A percentile compares a stretch with the other conserved stretches of the same genome.
phyloP scores from a whole-genome alignment of 1,139 yeast species.

The Lodderomyces oxycetoniae region DNA sequence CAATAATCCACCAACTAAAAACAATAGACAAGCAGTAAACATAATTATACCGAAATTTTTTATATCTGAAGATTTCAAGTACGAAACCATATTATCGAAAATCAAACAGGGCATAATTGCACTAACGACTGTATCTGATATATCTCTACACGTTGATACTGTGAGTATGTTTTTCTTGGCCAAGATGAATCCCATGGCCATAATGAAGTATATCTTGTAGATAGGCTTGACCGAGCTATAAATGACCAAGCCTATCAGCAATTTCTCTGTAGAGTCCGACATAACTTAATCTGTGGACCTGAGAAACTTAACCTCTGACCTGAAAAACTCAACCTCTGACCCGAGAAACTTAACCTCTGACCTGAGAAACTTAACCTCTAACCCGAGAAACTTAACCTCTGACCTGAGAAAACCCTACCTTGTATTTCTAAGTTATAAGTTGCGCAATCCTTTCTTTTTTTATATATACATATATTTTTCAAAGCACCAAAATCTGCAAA shows the following conservation, averaged over 20 bases:
- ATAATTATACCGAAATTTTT: slow-evolving; percentile 71
- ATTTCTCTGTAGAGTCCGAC: slow-evolving; percentile 9
- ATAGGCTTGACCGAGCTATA: slow-evolving; percentile 84
- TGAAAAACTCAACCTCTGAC: too few relatives aligned
- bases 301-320: too few relatives aligned
- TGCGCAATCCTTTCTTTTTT: too few relatives aligned
- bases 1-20: slow-evolving; percentile 33
- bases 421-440: too few relatives aligned
- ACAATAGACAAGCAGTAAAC: slow-evolving; percentile 48
- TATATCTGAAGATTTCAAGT: slow-evolving; percentile 67
- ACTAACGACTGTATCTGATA: slow-evolving; percentile 67
- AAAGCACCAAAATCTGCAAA: too few relatives aligned
- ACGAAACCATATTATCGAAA: slow-evolving; percentile 68
- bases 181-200: slow-evolving; percentile 62
- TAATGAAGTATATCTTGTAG: slow-evolving; percentile 74
- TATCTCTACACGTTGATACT: slow-evolving; percentile 68
- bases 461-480: too few relatives aligned
- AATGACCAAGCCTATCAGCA: slow-evolving; percentile 61
- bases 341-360: too few relatives aligned
- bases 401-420: too few relatives aligned
- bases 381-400: too few relatives aligned
- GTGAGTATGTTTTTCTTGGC: slow-evolving; percentile 65
- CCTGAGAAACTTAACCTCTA: too few relatives aligned
- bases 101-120: slow-evolving; percentile 75
- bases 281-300: slow-evolving; percentile 6